Evolutionary conservation across 1,139 yeast species (phyloP).

Genomic region (Insectozyma bohioensis): DNA sequence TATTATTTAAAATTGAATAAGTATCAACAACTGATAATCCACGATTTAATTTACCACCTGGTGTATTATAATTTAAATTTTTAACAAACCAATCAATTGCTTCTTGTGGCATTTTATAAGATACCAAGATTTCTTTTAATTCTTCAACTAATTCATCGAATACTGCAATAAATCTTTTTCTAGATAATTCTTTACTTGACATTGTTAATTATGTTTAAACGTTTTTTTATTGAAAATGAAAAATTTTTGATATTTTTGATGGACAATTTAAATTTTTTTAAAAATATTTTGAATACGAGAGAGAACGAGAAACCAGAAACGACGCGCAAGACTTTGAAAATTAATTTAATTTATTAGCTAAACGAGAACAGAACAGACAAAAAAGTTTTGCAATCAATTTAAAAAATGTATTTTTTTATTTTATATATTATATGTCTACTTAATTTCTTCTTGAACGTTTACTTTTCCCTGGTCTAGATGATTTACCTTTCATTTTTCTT

Average conservation of each 20-base stretch:
- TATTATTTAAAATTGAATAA: conserved; percentile 72
- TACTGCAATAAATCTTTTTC: conserved; percentile 64
- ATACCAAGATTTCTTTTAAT: conserved; percentile 57
- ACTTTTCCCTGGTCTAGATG: conserved; percentile 58
- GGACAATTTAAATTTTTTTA: background rate
- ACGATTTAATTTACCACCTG: conserved; percentile 96
- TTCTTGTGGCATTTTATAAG: conserved; percentile 81
- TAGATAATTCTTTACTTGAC: conserved; percentile 41
- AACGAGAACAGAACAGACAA: conserved; percentile 1
- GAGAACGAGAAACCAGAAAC: conserved; percentile 3
- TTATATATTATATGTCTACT: background rate
- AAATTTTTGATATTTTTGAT: conserved; percentile 1
- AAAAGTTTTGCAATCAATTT: background rate
- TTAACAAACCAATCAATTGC: conserved; percentile 85
- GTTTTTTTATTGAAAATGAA: conserved; percentile 1
- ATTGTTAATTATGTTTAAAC: too few relatives aligned
- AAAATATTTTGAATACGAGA: conserved; percentile 1
- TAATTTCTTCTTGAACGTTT: conserved; percentile 42
- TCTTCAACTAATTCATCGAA: conserved; percentile 83
- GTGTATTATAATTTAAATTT: conserved; percentile 80
- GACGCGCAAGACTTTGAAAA: too few relatives aligned
- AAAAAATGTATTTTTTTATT: too few relatives aligned
- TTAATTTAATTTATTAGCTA: too few relatives aligned
- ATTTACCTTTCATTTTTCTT: conserved; percentile 46
- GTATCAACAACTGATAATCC: conserved; percentile 96